Conservation (phyloP, 495 filamentous ascomycete species). For the Penicillium cataractarum region DNA sequence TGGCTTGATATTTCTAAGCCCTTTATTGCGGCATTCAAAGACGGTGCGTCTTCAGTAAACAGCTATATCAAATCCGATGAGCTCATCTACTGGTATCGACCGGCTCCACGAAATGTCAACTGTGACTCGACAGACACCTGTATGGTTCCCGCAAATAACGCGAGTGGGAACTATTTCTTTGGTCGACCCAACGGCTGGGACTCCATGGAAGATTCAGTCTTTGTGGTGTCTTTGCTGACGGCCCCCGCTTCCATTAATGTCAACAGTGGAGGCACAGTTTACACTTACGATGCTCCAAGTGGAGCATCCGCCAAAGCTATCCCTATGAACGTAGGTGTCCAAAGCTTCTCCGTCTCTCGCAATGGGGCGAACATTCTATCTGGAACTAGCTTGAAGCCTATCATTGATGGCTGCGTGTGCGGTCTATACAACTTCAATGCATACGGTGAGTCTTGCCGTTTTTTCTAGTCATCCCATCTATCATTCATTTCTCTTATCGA, state of each 20-base stretch:
- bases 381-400: constrained; percentile 51
- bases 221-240: constrained; percentile 57
- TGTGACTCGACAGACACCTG: constrained; percentile 39
- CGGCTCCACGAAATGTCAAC: constrained; percentile 39
- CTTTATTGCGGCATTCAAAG: constrained; percentile 61
- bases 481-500: background rate
- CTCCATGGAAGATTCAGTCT: constrained; percentile 53
- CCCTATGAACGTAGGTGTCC: constrained; percentile 54
- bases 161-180: constrained; percentile 49
- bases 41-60: constrained; percentile 42
- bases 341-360: constrained; percentile 53
- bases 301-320: constrained; percentile 52
- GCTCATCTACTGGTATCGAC: constrained; percentile 51
- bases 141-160: constrained; percentile 41
- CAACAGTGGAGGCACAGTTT: constrained; percentile 46
- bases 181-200: constrained; percentile 55
- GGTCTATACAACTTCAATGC: constrained; percentile 61
- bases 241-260: constrained; percentile 48
- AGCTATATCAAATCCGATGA: constrained; percentile 43
- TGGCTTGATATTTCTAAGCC: constrained; percentile 48
- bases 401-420: constrained; percentile 49
- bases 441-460: constrained; percentile 39
- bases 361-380: constrained; percentile 47
- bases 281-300: constrained; percentile 41
- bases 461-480: background rate